Base-by-base conservation (phyloP, 805 yeast species). In the Lachancea thermotolerans region DNA sequence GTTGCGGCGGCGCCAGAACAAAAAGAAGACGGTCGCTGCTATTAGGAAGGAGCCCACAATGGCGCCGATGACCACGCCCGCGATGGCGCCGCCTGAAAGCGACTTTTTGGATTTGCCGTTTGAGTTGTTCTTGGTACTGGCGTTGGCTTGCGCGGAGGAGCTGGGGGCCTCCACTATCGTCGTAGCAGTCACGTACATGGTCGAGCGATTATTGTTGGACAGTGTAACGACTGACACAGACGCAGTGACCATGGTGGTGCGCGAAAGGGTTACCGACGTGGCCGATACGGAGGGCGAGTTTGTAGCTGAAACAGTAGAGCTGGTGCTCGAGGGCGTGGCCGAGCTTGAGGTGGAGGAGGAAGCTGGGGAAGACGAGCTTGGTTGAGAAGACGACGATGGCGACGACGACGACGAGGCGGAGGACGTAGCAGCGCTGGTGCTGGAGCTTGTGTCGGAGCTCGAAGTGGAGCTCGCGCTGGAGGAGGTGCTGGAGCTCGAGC, bases 21-120 rank as follows among this genome's bases (percentile, higher is more conserved):
- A 52, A 54, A 77, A 65, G 38, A 74, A 57, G 5, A 70, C 58
- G 9, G 74, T 51, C 6, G 66, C 65, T 0, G 68, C 73, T 2
- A 74, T 32, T 17, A 65, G 60, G 6, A 55, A 43, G 0, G 71
- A 57, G 47, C 80, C 82, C 16, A 59, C 67, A 10, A 77, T 64
- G 6, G 68, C 70, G 25, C 82, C 83, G 34, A 76, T 66, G n/a
- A 76, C 82, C 25, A 78, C 73, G 38, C 83, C 83, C 9, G 80
- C 82, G 44, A 78, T 77, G 16, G 81, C 80, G 14, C 83, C 83
- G 30, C 56, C 64, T 38, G 48, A 44, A 12, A 48, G 39, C 16
- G 46, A 38, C 15, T 48, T 37, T 7, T 46, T 43, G 14, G 42
- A 12, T 39, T 35, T 47, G 41, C 37, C 38, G 38, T 14, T 33